phyloP scores from a whole-genome alignment of 257 asterid species.

The Ballota nigra region DNA sequence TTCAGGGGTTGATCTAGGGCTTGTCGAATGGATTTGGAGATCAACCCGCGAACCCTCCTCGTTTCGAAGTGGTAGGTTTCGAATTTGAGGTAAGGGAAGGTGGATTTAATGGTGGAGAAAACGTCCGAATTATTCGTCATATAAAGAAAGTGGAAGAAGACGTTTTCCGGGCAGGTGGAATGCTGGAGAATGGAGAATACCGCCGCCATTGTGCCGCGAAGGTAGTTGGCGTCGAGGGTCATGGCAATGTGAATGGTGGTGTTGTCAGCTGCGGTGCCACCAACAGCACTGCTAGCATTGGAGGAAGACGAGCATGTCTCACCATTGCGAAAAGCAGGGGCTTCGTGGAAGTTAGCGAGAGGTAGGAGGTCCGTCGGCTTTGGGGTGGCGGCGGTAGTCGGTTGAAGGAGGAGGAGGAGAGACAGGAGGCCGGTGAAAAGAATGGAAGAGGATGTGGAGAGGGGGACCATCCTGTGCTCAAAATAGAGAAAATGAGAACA shows the following conservation, averaged over 20 bases:
- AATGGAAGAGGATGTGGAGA: slow-evolving; percentile 21
- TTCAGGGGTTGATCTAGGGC: slow-evolving; percentile 42
- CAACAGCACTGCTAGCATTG: neutral
- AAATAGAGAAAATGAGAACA: neutral
- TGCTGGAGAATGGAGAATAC: slow-evolving; percentile 43
- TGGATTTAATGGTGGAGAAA: slow-evolving; percentile 28
- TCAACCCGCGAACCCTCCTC: slow-evolving; percentile 26
- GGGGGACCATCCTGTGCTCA: slow-evolving; percentile 55
- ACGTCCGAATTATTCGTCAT: slow-evolving; percentile 22
- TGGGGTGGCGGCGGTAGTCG: slow-evolving; percentile 5
- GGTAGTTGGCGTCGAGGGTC: slow-evolving; percentile 38
- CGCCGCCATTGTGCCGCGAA: slow-evolving; percentile 47
- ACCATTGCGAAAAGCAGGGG: slow-evolving; percentile 63
- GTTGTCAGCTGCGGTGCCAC: neutral
- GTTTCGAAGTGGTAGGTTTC: slow-evolving; percentile 31
- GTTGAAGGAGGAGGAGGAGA: slow-evolving; percentile 42
- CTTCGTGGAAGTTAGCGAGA: slow-evolving; percentile 39
- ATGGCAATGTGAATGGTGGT: slow-evolving; percentile 34
- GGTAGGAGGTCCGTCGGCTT: slow-evolving; percentile 7
- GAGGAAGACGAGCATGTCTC: slow-evolving; percentile 28
- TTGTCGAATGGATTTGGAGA: slow-evolving; percentile 42
- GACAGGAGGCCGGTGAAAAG: slow-evolving; percentile 53
- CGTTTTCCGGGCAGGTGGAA: slow-evolving; percentile 44
- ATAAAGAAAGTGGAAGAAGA: slow-evolving; percentile 37
- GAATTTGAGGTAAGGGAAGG: slow-evolving; percentile 46